phyloP scores from a whole-genome alignment of 2,329 filamentous ascomycete genomes.

The Aspergillus sp. region DNA sequence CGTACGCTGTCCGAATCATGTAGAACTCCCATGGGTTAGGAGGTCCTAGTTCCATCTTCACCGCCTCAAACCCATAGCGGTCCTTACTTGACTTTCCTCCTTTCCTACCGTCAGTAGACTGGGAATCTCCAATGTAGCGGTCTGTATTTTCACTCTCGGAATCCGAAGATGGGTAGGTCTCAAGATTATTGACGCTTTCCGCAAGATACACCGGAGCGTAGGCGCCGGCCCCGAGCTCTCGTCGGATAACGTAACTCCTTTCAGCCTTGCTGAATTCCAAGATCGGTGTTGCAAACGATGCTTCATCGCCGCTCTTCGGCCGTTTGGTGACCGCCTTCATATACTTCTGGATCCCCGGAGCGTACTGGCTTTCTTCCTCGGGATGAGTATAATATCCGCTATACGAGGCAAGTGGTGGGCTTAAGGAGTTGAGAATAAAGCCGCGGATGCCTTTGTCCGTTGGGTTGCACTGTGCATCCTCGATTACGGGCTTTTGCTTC shows the following conservation, averaged over 20 bases:
- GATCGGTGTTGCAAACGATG: conserved; percentile 51
- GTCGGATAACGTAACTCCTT: conserved; percentile 66
- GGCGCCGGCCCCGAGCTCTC: conserved; percentile 83
- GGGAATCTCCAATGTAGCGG: conserved; percentile 46
- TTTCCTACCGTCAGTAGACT: conserved; percentile 41
- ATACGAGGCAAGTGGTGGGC: conserved; percentile 66
- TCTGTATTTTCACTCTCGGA: conserved; percentile 28
- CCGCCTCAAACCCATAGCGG: conserved; percentile 63
- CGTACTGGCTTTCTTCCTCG: conserved; percentile 55
- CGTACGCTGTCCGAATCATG: conserved; percentile 76
- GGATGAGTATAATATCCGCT: conserved; percentile 71
- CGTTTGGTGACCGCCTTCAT: conserved; percentile 56
- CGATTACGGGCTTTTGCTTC: conserved; percentile 58
- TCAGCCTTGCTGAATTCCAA: conserved; percentile 60
- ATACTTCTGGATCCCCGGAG: conserved; percentile 71
- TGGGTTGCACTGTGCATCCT: conserved; percentile 79
- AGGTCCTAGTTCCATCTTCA: conserved; percentile 83
- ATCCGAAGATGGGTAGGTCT: conserved; percentile 23
- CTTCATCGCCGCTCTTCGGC: conserved; percentile 48
- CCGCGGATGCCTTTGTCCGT: conserved; percentile 67
- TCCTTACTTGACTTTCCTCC: conserved; percentile 14
- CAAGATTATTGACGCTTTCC: conserved; percentile 57
- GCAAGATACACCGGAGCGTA: conserved; percentile 94
- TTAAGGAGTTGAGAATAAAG: conserved; percentile 64
- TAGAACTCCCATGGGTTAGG: conserved; percentile 93